These are phyloP conservation scores for Amphirosellinia nigrospora DNA, from an alignment of 495 filamentous ascomycete genomes.

Conservation along the genomic window DNA sequence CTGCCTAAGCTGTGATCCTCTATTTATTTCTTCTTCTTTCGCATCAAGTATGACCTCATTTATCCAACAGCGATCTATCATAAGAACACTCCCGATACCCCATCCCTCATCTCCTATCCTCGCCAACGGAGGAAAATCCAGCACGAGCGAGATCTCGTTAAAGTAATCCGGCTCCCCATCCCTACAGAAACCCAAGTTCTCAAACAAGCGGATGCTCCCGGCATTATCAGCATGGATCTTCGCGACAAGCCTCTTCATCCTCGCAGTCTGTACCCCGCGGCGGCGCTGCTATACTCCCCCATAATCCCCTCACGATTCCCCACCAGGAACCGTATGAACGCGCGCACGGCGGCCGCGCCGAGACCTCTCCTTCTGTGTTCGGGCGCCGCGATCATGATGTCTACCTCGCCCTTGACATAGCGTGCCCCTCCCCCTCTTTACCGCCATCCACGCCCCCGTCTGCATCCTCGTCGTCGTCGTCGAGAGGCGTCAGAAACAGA, in stretches of 20 bases:
- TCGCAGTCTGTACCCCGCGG: background rate
- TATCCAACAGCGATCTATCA: constrained; percentile 16
- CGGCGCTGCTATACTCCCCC: constrained; percentile 56
- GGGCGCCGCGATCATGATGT: constrained; percentile 83
- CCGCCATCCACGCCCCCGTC: background rate
- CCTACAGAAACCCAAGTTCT: constrained; percentile 51
- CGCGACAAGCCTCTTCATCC: constrained; percentile 48
- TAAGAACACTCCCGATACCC: constrained; percentile 18
- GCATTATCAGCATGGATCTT: constrained; percentile 53
- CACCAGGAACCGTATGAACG: constrained; percentile 71
- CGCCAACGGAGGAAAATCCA: constrained; percentile 28
- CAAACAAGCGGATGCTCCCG: constrained; percentile 52
- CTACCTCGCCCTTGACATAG: constrained; percentile 72
- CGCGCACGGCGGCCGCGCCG: constrained; percentile 67
- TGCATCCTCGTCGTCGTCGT: constrained; percentile 42
- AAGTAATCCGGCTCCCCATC: constrained; percentile 57
- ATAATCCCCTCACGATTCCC: constrained; percentile 58
- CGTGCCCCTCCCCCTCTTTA: background rate
- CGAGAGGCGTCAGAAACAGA: constrained; percentile 69
- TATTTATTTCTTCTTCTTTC: background rate
- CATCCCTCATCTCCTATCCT: background rate
- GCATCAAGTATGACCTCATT: background rate
- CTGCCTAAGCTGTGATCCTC: background rate
- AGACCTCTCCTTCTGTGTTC: constrained; percentile 65
- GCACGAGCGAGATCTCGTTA: constrained; percentile 54